Evolutionary conservation across 1,139 yeast species (phyloP), one percentile per base, ranked within the genome.

Genomic region (Schwanniomyces etchellsii): DNA sequence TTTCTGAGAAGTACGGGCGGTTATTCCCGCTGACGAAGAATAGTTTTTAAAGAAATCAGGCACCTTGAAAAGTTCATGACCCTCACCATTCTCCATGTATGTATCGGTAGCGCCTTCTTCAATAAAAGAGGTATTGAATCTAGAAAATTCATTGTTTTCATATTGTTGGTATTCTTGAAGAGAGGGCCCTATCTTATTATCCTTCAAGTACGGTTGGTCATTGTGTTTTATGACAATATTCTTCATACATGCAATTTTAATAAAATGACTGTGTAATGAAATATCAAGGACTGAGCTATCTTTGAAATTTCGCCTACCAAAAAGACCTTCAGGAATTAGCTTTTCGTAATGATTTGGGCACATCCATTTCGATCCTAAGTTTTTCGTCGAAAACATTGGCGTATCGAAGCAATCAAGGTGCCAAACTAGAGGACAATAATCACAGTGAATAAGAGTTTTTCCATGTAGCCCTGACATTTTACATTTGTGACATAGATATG

Each of bases 291-390:
- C 57, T 16, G 64, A 53, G 33, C 83, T 66, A 43, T 71, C 71
- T 39, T 73, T 66, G 43, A 83, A 68, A 35, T 74, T 69, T 18
- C 88, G 44, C 28, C 60, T 51, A 28, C 52, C 45, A 16, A 50
- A 47, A 11, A 53, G 32, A 17, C 54, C 50, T 12, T 41, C 32
- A 3, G 70, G 71, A 4, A 75, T 47, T 5, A 80, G 58, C 29
- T 70, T 68, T 28, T 77, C 85, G 10, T 77, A 74, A 55, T 91
- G 98, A 44, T 84, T 78, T 1, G 97, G 98, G 51, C 98, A 91
- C 56, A 77, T 78, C 98, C 98, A 91, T 49, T 84, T 84, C 26
- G 73, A 69, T 1, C 95, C 93, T 25, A 86, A 57, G 15, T 83
- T 76, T 47, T 86, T 85, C n/a, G 81, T 74, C 5, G 81, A 68